Base-by-base conservation (phyloP, 1,284 basidiomycete species). In the Irpex lacteus region DNA sequence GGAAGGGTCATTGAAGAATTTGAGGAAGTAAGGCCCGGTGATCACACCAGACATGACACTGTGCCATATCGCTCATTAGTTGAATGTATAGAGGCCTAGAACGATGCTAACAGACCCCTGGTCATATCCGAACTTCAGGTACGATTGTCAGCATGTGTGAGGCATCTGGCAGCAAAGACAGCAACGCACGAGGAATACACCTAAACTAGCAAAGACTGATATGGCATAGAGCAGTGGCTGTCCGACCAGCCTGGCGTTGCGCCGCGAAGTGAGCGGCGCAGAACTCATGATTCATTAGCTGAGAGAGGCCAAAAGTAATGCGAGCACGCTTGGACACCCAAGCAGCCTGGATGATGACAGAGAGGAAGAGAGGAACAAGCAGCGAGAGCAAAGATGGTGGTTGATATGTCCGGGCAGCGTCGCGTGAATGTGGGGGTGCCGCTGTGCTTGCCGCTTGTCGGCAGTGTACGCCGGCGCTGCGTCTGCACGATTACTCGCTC, bases 21-120 rank as follows among this genome's bases (percentile, higher is more conserved):
- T 84, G 70, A 85, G 88, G 78, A 98, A 98, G 75, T 96, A 88
- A 32, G 95, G 94, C 0, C 94, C 94, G 19, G 96, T 98, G 76
- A 98, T 97, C 71, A 98, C 90, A 37, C 95, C 95, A 68, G 89
- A 92, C 90, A 94, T 94, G 73, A 94, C 91, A 65, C 91, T 90
- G 70, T 13, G 13, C 11, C n/a, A 56, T 52, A 44, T 44, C 40
- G 40, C 40, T 44, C 40, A 44, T 44, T 9, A 44, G 40, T 44
- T 9, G 15, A 15, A 44, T 15, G 50, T 18, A 53, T 9, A 26
- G n/a, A 55, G 19, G 32, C 18, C 50, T 19, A 52, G 34, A n/a
- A 7, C 15, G 37, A 21, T 34, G 49, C 8, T 26, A 26, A 61
- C 80, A 67, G 73, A 94, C 94, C 94, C 95, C 84, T 96, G 94